Evolutionary conservation across 441 rosid genomes (phyloP).

Genomic region (Croton laevigatus): DNA sequence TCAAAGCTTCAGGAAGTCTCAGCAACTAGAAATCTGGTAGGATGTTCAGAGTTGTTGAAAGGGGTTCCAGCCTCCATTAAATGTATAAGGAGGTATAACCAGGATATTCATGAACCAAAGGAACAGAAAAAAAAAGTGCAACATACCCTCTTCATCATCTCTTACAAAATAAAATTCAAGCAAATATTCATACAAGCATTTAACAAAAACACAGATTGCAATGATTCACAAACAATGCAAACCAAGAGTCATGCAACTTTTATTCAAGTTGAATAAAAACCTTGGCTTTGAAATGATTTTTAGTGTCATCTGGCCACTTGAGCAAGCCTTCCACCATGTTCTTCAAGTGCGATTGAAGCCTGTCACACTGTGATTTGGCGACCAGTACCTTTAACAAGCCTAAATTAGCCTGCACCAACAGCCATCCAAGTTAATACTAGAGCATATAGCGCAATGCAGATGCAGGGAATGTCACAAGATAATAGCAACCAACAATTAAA

Average conservation of each 20-base stretch:
- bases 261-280: slow-evolving; percentile 33
- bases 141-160: not conserved
- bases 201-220: not conserved
- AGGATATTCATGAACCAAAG: not conserved
- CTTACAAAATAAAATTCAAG: not conserved
- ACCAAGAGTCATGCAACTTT: not conserved
- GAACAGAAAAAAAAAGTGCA: not conserved
- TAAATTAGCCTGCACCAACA: slow-evolving; percentile 75
- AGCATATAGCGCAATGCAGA: not conserved
- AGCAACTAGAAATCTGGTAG: not conserved
- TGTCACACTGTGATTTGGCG: slow-evolving; percentile 84
- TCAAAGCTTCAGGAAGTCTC: not conserved
- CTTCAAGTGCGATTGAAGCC: slow-evolving; percentile 64
- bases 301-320: slow-evolving; percentile 80
- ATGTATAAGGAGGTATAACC: not conserved
- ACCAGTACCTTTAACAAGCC: slow-evolving; percentile 90
- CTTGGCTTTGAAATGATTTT: slow-evolving; percentile 90
- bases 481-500: slow-evolving; percentile 17
- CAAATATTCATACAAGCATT: not conserved
- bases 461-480: not conserved
- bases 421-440: slow-evolving; percentile 52
- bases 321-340: slow-evolving; percentile 84
- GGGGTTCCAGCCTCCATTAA: not conserved
- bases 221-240: not conserved
- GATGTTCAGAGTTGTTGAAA: not conserved